A percentile compares a stretch with the other conserved stretches of the same genome.
Conservation (phyloP, 148 eudicot genomes). For the Silene uniflora region DNA sequence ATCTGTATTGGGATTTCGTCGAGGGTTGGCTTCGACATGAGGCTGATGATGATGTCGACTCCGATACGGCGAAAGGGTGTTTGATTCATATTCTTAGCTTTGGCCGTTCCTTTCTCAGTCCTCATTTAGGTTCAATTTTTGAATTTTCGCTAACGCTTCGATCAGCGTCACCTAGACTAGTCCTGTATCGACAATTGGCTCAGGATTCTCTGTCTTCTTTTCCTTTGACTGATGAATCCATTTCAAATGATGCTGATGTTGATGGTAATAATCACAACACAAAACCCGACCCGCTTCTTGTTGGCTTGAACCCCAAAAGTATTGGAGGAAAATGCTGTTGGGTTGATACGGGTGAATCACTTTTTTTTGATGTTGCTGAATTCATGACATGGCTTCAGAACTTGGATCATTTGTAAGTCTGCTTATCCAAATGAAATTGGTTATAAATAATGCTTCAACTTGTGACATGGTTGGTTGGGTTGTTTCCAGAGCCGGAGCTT, state of each 20-base stretch:
- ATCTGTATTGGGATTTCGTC: slow-evolving; percentile 82
- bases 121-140: slow-evolving; percentile 65
- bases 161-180: slow-evolving; percentile 90
- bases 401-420: slow-evolving; percentile 54
- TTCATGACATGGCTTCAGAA: slow-evolving; percentile 55
- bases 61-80: slow-evolving; percentile 67
- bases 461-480: slow-evolving; percentile 13
- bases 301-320: slow-evolving; percentile 55
- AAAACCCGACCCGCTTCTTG: slow-evolving; percentile 45
- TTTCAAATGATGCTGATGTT: slow-evolving; percentile 26
- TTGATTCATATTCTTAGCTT: slow-evolving; percentile 49
- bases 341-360: slow-evolving; percentile 81
- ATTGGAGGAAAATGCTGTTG: slow-evolving; percentile 90
- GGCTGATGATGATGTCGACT: slow-evolving; percentile 32
- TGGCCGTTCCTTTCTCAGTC: slow-evolving; percentile 67
- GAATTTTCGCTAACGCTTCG: slow-evolving; percentile 87
- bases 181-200: slow-evolving; percentile 81
- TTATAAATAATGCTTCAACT: neutral
- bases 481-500: slow-evolving; percentile 47
- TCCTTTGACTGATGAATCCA: slow-evolving; percentile 61
- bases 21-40: slow-evolving; percentile 59
- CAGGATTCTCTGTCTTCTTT: slow-evolving; percentile 94
- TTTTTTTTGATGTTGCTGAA: slow-evolving; percentile 63
- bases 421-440: neutral
- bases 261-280: slow-evolving; percentile 28